A percentile compares a stretch with the other conserved stretches of the same genome.
Evolutionary conservation across 768 basidiomycete species (phyloP).

Genomic region (Tylopilus rubrobrunneus): DNA sequence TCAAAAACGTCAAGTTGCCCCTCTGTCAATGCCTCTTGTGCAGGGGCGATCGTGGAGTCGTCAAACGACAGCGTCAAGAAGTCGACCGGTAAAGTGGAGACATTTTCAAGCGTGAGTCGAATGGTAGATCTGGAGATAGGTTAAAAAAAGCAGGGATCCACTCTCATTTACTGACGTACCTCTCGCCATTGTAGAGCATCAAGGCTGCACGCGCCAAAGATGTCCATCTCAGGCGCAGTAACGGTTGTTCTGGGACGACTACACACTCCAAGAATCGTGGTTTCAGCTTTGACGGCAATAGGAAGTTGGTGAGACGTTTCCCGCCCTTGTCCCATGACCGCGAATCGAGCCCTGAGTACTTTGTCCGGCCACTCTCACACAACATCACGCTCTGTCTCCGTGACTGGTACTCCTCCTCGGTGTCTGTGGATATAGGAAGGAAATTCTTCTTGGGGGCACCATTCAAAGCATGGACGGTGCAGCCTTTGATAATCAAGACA

Average conservation of each 20-base stretch:
- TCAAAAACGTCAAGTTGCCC: slow-evolving; percentile 80
- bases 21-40: slow-evolving; percentile 74
- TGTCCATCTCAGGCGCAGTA: slow-evolving; percentile 80
- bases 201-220: slow-evolving; percentile 91
- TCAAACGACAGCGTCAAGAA: slow-evolving; percentile 86
- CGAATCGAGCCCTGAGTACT: slow-evolving; percentile 70
- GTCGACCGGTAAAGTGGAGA: slow-evolving; percentile 76
- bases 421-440: slow-evolving; percentile 66
- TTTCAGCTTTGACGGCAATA: slow-evolving; percentile 24
- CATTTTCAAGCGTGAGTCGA: slow-evolving; percentile 86
- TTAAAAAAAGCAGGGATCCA: background rate
- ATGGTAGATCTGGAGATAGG: slow-evolving; percentile 63
- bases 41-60: slow-evolving; percentile 80
- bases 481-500: slow-evolving; percentile 69
- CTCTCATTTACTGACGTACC: slow-evolving; percentile 41
- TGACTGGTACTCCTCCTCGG: slow-evolving; percentile 61
- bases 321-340: slow-evolving; percentile 54
- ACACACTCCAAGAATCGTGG: slow-evolving; percentile 70
- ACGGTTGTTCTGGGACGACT: slow-evolving; percentile 84
- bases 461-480: slow-evolving; percentile 70
- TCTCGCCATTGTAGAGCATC: slow-evolving; percentile 95
- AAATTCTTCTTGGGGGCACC: slow-evolving; percentile 69
- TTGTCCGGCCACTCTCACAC: slow-evolving; percentile 67
- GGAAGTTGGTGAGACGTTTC: slow-evolving; percentile 36
- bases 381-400: slow-evolving; percentile 55